Evolutionary conservation across 148 eudicot genomes (phyloP).

Genomic region (Diospyros kaki): DNA sequence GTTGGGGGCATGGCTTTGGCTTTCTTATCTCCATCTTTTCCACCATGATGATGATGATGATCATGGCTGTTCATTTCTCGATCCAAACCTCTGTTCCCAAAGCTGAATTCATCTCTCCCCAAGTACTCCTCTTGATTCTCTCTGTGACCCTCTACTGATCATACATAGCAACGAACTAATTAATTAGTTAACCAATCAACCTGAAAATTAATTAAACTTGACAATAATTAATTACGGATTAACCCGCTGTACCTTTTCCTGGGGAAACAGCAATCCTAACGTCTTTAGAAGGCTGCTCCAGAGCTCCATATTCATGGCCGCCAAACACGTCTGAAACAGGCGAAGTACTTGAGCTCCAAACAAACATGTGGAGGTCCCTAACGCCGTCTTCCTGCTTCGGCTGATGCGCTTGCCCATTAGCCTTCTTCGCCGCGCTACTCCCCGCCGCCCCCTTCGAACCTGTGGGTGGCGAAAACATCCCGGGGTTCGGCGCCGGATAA

Average conservation of each 20-base stretch:
- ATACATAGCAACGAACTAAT: not conserved
- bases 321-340: conserved; percentile 81
- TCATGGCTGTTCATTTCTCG: conserved; percentile 30
- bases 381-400: conserved; percentile 29
- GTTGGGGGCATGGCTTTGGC: conserved; percentile 70
- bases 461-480: conserved; percentile 68
- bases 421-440: conserved; percentile 24
- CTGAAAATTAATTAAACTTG: no score
- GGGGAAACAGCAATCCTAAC: conserved; percentile 62
- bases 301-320: conserved; percentile 51
- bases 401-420: conserved; percentile 21
- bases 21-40: conserved; percentile 32
- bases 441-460: conserved; percentile 9
- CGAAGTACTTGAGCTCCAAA: conserved; percentile 81
- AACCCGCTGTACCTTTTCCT: conserved; percentile 42
- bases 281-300: conserved; percentile 53
- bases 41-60: conserved; percentile 26
- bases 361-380: conserved; percentile 82
- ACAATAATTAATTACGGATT: not conserved
- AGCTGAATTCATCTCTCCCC: conserved; percentile 77
- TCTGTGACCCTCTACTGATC: conserved; percentile 43
- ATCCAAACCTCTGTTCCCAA: conserved; percentile 48
- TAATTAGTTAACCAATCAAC: not conserved
- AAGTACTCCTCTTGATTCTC: conserved; percentile 47
- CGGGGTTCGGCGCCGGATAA: conserved; percentile 86